Percentiles rank a stretch among this genome's conserved stretches.
Conservation (phyloP, 371 early-diverging fungal species). For the Lichtheimia ramosa region DNA sequence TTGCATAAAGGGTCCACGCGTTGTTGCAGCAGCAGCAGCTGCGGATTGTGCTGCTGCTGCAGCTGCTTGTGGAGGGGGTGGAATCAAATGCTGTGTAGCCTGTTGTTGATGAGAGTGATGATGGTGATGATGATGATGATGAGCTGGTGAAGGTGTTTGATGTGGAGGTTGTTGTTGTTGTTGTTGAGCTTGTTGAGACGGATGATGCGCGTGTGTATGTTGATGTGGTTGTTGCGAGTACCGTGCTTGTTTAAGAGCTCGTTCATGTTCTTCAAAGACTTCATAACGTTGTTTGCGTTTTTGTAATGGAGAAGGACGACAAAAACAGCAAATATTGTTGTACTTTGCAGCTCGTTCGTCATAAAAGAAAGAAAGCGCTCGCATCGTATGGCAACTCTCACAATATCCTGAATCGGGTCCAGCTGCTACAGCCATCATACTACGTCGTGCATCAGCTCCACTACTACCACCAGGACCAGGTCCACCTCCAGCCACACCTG, state of each 20-base stretch:
- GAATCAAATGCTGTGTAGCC: too few species aligned
- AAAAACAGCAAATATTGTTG: conserved; percentile 11
- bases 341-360: conserved; percentile 16
- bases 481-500: conserved; percentile 8
- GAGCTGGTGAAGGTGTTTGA: too few species aligned
- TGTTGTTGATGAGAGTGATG: conserved; percentile 5
- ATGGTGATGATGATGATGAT: conserved; percentile 4
- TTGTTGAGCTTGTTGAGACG: conserved; percentile 11
- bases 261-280: conserved; percentile 13
- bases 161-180: conserved; percentile 1
- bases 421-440: conserved; percentile 2
- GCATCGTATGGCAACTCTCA: conserved; percentile 8
- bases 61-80: conserved; percentile 2
- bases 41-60: conserved; percentile 11
- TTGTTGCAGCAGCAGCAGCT: neutral
- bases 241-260: conserved; percentile 14
- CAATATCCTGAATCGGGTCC: conserved; percentile 9
- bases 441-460: neutral
- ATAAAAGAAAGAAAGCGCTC: conserved; percentile 10
- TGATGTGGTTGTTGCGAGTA: conserved; percentile 11
- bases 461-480: conserved; percentile 1
- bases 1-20: conserved; percentile 3
- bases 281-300: conserved; percentile 17
- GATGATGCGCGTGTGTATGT: conserved; percentile 1
- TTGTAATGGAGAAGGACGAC: conserved; percentile 13